Percentiles rank a stretch among this genome's conserved stretches.
Conservation (phyloP, 139 green algal genomes). For the Marvania coccoides region DNA sequence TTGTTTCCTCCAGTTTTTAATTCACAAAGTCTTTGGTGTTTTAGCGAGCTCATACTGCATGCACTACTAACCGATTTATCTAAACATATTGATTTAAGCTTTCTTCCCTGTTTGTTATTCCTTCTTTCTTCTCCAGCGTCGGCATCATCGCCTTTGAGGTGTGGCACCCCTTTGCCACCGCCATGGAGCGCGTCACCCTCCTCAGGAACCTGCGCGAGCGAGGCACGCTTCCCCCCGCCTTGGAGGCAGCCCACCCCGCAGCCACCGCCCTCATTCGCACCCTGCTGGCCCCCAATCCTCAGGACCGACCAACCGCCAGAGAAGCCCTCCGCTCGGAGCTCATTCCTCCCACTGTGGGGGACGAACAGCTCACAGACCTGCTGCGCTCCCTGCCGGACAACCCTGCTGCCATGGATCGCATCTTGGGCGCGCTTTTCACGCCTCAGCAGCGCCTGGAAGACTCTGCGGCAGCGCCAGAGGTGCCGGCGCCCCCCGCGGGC, state of each 20-base stretch:
- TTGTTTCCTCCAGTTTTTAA: too few relatives aligned
- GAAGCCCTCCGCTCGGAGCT: constrained; percentile 70
- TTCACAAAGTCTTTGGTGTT: too few relatives aligned
- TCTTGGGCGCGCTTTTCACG: constrained; percentile 69
- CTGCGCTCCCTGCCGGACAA: constrained; percentile 72
- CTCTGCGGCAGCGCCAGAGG: neutral
- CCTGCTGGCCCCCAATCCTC: constrained; percentile 65
- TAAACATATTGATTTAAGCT: too few relatives aligned
- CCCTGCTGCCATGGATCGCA: constrained; percentile 46
- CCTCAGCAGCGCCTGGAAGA: neutral
- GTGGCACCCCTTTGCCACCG: constrained; percentile 82
- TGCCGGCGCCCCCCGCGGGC: constrained; percentile 15
- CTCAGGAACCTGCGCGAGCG: constrained; percentile 65
- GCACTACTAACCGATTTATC: too few relatives aligned
- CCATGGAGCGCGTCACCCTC: constrained; percentile 72
- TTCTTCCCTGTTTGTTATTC: too few relatives aligned
- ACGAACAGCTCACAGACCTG: constrained; percentile 81
- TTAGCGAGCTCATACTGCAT: too few relatives aligned
- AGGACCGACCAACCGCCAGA: constrained; percentile 60
- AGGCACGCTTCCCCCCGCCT: constrained; percentile 50
- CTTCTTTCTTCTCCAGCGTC: constrained; percentile 76
- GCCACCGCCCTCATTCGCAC: constrained; percentile 44
- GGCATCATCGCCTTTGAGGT: constrained; percentile 86
- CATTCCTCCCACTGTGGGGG: constrained; percentile 68
- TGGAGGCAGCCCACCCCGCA: constrained; percentile 48